These are phyloP conservation scores for Triglochin maritima DNA, from an alignment of 106 monocot genomes.

Conservation along the genomic window DNA sequence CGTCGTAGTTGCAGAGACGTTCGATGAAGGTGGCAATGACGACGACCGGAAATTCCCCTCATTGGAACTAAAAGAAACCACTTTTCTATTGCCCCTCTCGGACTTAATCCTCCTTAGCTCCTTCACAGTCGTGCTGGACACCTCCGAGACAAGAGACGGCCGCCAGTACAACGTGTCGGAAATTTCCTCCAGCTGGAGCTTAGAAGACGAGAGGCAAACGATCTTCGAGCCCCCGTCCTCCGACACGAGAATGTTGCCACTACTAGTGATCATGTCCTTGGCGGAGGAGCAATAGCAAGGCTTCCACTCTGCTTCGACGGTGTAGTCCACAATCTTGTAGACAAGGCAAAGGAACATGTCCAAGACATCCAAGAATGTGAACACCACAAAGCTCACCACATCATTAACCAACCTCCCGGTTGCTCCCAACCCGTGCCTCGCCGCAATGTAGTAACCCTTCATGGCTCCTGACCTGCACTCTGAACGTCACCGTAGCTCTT, in stretches of 20 bases:
- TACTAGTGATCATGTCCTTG: conserved; percentile 35
- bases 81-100: conserved; percentile 3
- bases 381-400: conserved; percentile 58
- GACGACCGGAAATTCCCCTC: neutral
- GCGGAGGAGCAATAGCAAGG: conserved; percentile 75
- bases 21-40: conserved; percentile 1
- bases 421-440: conserved; percentile 8
- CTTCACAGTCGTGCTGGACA: conserved; percentile 19
- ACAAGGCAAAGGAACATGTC: conserved; percentile 72
- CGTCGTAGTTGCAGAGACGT: conserved; percentile 15
- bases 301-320: conserved; percentile 60
- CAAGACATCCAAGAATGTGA: conserved; percentile 50
- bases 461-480: neutral
- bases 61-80: neutral
- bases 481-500: too few relatives aligned
- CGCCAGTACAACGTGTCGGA: conserved; percentile 83
- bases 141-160: conserved; percentile 43
- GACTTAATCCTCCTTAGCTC: conserved; percentile 48
- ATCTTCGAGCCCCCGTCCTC: conserved; percentile 53
- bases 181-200: conserved; percentile 68
- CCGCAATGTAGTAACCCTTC: neutral
- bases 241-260: conserved; percentile 50
- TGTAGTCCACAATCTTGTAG: conserved; percentile 70
- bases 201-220: conserved; percentile 41
- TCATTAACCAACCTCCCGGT: conserved; percentile 47